Evolutionary conservation across 345 rosid species (phyloP).

Genomic region (Aquilaria malaccensis): DNA sequence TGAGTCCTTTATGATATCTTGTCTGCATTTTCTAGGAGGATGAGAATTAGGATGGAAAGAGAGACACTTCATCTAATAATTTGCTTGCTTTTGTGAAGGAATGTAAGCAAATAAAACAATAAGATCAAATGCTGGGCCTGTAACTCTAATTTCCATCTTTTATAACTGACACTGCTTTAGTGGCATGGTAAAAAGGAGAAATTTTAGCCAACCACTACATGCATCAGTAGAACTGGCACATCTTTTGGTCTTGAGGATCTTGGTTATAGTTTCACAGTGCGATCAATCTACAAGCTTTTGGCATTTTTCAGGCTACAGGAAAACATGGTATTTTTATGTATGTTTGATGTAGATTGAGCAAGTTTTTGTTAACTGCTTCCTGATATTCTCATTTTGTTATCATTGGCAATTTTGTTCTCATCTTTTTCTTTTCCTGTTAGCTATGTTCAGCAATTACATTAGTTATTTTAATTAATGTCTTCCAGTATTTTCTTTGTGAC

Average conservation of each 20-base stretch:
- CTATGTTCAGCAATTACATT: not conserved
- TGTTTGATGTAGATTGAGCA: not conserved
- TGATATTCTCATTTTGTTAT: not conserved
- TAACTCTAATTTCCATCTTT: too few species aligned
- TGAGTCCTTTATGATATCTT: constrained; percentile 9
- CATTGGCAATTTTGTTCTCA: not conserved
- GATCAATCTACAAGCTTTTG: too few species aligned
- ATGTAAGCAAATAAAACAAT: too few species aligned
- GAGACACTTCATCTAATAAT: too few species aligned
- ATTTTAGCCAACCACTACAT: not conserved
- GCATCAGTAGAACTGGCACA: not conserved
- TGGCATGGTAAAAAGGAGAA: too few species aligned
- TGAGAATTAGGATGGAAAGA: too few species aligned
- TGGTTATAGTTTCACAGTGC: not conserved
- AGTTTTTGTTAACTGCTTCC: not conserved
- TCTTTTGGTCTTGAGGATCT: not conserved
- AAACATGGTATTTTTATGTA: not conserved
- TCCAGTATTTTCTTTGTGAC: too few species aligned
- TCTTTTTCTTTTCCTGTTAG: too few species aligned
- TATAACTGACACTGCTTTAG: too few species aligned
- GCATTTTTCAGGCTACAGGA: too few species aligned
- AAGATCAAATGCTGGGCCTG: too few species aligned
- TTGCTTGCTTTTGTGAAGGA: too few species aligned
- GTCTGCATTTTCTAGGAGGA: not conserved
- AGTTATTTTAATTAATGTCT: not conserved